A percentile compares a stretch with the other conserved stretches of the same genome.
Evolutionary conservation across 352 stramenopile species (phyloP).

Genomic region (Pythium aphanidermatum): DNA sequence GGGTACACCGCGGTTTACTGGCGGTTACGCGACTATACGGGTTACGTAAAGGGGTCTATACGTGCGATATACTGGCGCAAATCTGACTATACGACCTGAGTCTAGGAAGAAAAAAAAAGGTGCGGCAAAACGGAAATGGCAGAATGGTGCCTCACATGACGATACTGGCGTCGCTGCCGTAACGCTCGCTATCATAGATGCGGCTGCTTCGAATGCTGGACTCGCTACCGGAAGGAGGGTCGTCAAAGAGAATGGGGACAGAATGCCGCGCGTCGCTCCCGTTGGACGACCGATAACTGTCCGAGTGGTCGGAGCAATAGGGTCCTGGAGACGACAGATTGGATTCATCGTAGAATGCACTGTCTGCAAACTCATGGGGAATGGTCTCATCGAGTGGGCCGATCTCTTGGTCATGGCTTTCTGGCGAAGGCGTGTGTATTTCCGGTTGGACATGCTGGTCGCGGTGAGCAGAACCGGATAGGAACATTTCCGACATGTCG

Average conservation of each 20-base stretch:
- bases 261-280: neutral
- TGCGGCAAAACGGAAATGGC: no score
- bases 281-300: constrained; percentile 17
- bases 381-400: no score
- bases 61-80: no score
- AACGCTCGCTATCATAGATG: neutral
- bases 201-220: neutral
- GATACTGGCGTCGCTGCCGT: constrained; percentile 4
- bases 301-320: constrained; percentile 6
- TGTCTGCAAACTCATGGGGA: constrained; percentile 11
- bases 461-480: neutral
- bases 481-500: constrained; percentile 24
- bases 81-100: constrained; percentile 1
- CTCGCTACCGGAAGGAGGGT: constrained; percentile 4
- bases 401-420: no score
- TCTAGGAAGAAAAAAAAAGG: neutral
- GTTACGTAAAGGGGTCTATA: neutral
- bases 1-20: no score
- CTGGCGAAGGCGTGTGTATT: no score
- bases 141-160: no score
- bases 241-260: constrained; percentile 11
- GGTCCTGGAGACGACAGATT: constrained; percentile 8
- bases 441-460: no score
- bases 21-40: no score
- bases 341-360: constrained; percentile 2